Percentiles rank a stretch among this genome's conserved stretches.
phyloP scores from a whole-genome alignment of 2,329 filamentous ascomycete species.

The Parastagonospora nodorum region DNA sequence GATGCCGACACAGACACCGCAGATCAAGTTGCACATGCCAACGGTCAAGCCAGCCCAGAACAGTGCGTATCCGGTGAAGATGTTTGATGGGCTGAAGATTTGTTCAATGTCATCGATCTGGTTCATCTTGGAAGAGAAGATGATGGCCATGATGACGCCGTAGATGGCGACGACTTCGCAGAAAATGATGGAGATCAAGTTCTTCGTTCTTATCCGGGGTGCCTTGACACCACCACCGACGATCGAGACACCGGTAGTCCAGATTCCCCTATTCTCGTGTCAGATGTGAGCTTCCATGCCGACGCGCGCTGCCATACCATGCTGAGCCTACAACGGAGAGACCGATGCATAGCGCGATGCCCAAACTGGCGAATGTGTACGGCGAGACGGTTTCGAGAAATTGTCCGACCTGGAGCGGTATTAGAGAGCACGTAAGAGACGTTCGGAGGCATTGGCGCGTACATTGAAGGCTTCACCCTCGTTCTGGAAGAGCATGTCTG shows the following conservation, averaged over 20 bases:
- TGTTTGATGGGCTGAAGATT: conserved; percentile 75
- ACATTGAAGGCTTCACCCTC: conserved; percentile 96
- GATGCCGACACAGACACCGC: conserved; percentile 95
- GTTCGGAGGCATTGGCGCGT: conserved; percentile 40
- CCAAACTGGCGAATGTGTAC: conserved; percentile 88
- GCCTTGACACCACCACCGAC: conserved; percentile 95
- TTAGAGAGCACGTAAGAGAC: conserved; percentile 10
- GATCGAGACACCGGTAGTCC: conserved; percentile 97
- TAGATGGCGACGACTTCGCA: conserved; percentile 99
- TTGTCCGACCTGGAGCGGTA: conserved; percentile 71
- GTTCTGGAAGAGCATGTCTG: conserved; percentile 98
- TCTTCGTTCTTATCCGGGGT: conserved; percentile 98
- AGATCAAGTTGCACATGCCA: conserved; percentile 93
- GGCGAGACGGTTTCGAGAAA: conserved; percentile 95
- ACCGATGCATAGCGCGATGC: conserved; percentile 93
- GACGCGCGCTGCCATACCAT: conserved; percentile 67
- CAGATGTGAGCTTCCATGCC: conserved; percentile 11
- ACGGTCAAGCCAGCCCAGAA: conserved; percentile 97
- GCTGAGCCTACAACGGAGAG: conserved; percentile 95
- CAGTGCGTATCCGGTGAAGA: conserved; percentile 92
- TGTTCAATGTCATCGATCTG: conserved; percentile 67
- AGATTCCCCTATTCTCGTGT: conserved; percentile 78
- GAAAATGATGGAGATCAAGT: conserved; percentile 99
- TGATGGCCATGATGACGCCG: conserved; percentile 99
- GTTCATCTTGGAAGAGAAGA: conserved; percentile 89